These are phyloP conservation scores for Phaseolus lunatus DNA, from an alignment of 306 rosid species.

Conservation along the genomic window DNA sequence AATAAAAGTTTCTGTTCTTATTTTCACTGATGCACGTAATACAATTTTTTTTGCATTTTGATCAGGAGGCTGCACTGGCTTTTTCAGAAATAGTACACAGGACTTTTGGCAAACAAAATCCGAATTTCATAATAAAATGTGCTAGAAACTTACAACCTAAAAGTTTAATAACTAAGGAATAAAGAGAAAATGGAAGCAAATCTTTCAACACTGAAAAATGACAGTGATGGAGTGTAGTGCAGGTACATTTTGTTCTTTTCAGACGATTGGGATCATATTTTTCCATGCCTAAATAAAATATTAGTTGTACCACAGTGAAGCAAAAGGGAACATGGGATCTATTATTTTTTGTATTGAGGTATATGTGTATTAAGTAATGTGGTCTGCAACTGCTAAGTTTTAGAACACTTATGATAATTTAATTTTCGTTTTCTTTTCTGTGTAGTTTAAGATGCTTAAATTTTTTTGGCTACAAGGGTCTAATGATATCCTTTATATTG, in stretches of 20 bases:
- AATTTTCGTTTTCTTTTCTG: constrained; percentile 9
- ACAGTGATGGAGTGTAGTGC: constrained; percentile 36
- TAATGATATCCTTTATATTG: constrained; percentile 28
- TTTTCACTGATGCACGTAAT: background rate
- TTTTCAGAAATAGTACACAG: constrained; percentile 43
- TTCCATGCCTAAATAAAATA: constrained; percentile 31
- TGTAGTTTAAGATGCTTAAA: constrained; percentile 30
- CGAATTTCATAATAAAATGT: constrained; percentile 22
- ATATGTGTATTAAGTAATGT: background rate
- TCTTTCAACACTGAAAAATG: constrained; percentile 37
- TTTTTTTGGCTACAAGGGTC: background rate
- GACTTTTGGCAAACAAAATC: constrained; percentile 33
- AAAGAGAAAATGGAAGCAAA: constrained; percentile 37
- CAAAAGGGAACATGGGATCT: constrained; percentile 47
- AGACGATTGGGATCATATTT: constrained; percentile 31
- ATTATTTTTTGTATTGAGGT: background rate
- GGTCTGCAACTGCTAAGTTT: constrained; percentile 15
- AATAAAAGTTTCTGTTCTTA: constrained; percentile 21
- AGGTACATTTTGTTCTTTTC: constrained; percentile 51
- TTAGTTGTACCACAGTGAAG: constrained; percentile 32
- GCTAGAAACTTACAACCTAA: constrained; percentile 41
- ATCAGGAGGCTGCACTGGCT: constrained; percentile 51
- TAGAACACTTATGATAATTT: background rate
- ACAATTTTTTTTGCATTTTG: constrained; percentile 31
- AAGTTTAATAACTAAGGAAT: constrained; percentile 24